Base-by-base conservation (phyloP, 2,329 filamentous ascomycete genomes). In the Ascochyta fabae region DNA sequence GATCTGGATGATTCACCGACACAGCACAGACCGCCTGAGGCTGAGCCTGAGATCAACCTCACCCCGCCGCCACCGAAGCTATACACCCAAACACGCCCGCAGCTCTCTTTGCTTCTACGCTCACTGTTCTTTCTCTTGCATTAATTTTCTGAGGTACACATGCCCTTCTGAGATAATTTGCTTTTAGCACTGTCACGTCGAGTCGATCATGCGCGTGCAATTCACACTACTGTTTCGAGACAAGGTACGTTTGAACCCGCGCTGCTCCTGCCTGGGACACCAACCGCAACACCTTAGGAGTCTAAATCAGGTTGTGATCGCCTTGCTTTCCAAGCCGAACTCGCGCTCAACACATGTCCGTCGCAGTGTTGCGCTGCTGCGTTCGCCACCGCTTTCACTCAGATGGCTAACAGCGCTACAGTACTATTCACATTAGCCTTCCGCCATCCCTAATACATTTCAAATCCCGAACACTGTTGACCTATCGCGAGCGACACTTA, bases 201-300 rank as follows among this genome's bases (percentile, higher is more conserved):
- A 42, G 62, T 67, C 45, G 65, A 74, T 53, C 61, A 74, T 74
- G 71, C 62, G 65, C 60, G 55, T 62, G 64, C 65, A 59, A 67
- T 38, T 64, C 48, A 67, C 68, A 66, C 60, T 55, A 68, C 61
- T 69, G 60, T 62, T 66, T 63, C 62, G 60, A 64, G 58, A 66
- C 58, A 59, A 58, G 59, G 69, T 71, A 69, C 48, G 67, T 64
- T 44, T 54, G 29, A 33, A 23, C 31, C 34, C 46, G 36, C 47
- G 24, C 55, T 38, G 38, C 31, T 45, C 38, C 48, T 55, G 43
- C 43, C 43, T 56, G 15, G 43, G 48, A 52, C 48, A 41, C 22
- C 43, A 23, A 35, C 48, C 16, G 45, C 48, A 41, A 24, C 42
- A 42, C 31, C 27, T 22, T 55, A 23, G 33, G 16, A 41, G 36